phyloP scores from a whole-genome alignment of 805 yeast species.

The Starmerella riodocensis region DNA sequence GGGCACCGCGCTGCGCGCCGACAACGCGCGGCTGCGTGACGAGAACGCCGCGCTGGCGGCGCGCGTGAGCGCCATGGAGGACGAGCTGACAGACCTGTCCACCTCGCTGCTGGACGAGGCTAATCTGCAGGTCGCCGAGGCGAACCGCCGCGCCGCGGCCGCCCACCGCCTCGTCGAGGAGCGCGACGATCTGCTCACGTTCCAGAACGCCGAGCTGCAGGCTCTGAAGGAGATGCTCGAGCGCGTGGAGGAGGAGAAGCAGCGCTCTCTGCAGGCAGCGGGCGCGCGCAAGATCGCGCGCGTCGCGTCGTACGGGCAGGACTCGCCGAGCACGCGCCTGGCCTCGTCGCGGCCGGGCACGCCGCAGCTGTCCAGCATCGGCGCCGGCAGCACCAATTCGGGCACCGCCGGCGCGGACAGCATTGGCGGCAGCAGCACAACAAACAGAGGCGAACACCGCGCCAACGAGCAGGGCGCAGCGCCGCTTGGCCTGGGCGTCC shows the following conservation, averaged over 20 bases:
- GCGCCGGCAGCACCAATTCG: too few species aligned
- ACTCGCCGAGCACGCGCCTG: neutral
- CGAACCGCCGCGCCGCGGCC: conserved; percentile 51
- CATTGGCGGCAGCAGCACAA: too few species aligned
- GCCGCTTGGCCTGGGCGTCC: too few species aligned
- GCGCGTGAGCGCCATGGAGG: conserved; percentile 35
- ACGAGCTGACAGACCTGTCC: conserved; percentile 41
- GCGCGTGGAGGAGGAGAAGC: neutral
- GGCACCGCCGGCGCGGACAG: too few species aligned
- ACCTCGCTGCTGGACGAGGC: conserved; percentile 39
- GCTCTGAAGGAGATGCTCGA: conserved; percentile 48
- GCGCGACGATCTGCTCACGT: conserved; percentile 51
- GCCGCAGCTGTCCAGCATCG: too few species aligned
- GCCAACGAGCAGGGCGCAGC: neutral
- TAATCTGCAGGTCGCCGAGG: conserved; percentile 69
- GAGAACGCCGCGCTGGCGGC: conserved; percentile 15
- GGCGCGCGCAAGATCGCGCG: neutral
- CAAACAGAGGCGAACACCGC: too few species aligned
- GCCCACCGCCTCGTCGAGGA: conserved; percentile 46
- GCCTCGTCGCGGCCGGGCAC: too few species aligned
- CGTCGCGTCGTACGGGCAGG: neutral
- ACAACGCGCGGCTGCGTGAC: conserved; percentile 1
- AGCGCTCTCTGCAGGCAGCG: neutral
- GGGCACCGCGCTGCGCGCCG: neutral
- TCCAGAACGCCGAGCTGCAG: conserved; percentile 46